A percentile compares a stretch with the other conserved stretches of the same genome.
Evolutionary conservation across 306 rosid genomes (phyloP).

Genomic region (Vicia faba): DNA sequence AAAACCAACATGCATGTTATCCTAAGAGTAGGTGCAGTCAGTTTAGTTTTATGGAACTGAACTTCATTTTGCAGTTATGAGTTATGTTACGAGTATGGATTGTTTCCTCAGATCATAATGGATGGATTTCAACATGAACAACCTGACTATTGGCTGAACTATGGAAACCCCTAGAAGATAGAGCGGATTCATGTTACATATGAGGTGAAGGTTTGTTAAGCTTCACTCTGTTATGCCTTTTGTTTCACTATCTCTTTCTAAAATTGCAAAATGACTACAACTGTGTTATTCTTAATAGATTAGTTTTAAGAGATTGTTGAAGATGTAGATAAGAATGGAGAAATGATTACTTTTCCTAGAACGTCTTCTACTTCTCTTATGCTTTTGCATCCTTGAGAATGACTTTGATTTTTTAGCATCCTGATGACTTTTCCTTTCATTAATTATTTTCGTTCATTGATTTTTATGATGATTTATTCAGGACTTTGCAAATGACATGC

Average conservation of each 20-base stretch:
- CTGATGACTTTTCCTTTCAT: no score
- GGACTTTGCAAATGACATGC: no score
- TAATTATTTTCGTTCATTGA: no score
- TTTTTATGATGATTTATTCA: no score
- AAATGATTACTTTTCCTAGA: slow-evolving; percentile 17
- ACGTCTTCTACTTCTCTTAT: slow-evolving; percentile 29
- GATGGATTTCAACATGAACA: slow-evolving; percentile 79
- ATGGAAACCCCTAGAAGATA: slow-evolving; percentile 83
- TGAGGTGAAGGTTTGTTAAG: slow-evolving; percentile 63
- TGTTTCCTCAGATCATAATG: slow-evolving; percentile 68
- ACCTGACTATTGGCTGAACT: slow-evolving; percentile 78
- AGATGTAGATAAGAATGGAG: slow-evolving; percentile 54
- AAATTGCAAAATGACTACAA: slow-evolving; percentile 38
- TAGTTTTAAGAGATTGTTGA: slow-evolving; percentile 66
- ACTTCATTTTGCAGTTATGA: slow-evolving; percentile 59
- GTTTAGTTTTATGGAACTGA: slow-evolving; percentile 29
- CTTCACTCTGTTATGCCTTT: slow-evolving; percentile 30
- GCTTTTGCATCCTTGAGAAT: no score
- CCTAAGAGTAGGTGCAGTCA: slow-evolving; percentile 13
- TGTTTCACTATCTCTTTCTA: slow-evolving; percentile 33
- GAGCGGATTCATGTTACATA: slow-evolving; percentile 71
- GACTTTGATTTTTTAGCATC: no score
- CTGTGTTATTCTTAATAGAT: slow-evolving; percentile 40
- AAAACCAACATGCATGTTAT: slow-evolving; percentile 30
- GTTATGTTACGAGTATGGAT: slow-evolving; percentile 68